These are phyloP conservation scores for Vitis amurensis DNA, from an alignment of 164 flowering plant genomes.

Conservation along the genomic window DNA sequence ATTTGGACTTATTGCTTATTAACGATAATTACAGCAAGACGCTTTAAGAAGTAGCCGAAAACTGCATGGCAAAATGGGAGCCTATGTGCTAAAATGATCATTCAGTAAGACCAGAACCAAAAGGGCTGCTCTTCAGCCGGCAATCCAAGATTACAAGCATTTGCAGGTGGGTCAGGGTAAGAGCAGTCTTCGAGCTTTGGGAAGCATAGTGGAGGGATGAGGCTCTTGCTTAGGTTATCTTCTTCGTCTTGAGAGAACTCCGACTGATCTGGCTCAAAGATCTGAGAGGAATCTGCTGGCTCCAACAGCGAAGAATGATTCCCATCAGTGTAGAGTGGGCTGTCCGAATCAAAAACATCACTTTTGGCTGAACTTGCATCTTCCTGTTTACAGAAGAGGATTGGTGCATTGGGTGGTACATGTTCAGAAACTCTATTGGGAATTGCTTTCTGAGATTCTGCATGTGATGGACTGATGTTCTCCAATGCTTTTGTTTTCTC, in stretches of 20 bases:
- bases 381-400: constrained; percentile 28
- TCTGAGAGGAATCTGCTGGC: constrained; percentile 51
- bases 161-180: constrained; percentile 18
- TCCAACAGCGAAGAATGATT: constrained; percentile 39
- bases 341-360: constrained; percentile 37
- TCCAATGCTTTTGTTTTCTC: neutral
- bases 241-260: constrained; percentile 63
- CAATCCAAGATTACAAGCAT: constrained; percentile 29
- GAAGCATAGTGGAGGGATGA: constrained; percentile 15
- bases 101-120: constrained; percentile 35
- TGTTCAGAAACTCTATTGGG: constrained; percentile 1
- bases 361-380: constrained; percentile 43
- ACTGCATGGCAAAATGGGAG: neutral
- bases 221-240: constrained; percentile 30
- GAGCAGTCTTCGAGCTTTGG: constrained; percentile 28
- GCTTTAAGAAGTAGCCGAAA: neutral
- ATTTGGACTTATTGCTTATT: neutral
- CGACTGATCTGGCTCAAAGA: constrained; percentile 45
- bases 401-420: neutral
- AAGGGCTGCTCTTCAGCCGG: constrained; percentile 37
- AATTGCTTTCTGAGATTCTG: constrained; percentile 5
- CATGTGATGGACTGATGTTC: constrained; percentile 2
- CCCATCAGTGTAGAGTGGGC: constrained; percentile 43
- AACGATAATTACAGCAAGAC: neutral
- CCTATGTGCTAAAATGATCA: neutral